Base-by-base conservation (phyloP, 306 rosid species). In the Sindora glabra region DNA sequence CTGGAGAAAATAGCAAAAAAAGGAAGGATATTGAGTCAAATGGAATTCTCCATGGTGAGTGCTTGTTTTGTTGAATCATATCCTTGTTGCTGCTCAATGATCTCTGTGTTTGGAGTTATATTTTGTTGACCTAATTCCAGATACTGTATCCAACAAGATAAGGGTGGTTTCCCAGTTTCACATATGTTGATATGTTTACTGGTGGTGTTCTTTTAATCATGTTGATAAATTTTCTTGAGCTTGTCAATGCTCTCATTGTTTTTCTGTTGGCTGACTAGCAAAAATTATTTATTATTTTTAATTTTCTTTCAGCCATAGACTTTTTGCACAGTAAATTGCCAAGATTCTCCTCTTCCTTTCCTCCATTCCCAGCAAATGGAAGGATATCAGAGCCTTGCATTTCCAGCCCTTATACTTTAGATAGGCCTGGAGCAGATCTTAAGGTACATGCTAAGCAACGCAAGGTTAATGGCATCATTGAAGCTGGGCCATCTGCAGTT, bases 41-140 rank as follows among this genome's bases (percentile, higher is more conserved):
- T 77, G 97, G 99, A 74, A 74, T 84, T 74, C 62, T 71, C 52
- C 87, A 52, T 48, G 95, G 99, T 94, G 90, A 87, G 99, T 83
- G 79, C 54, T 74, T 63, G 77, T 69, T 51, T 56, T 32, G 36
- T 41, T 62, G 33, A 63, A 37, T 56, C 75, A 14, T 67, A 55
- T 62, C 44, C 63, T 42, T 27, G 5, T 71, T 59, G 63, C 42
- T 52, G 37, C 37, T 41, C 57, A 45, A 41, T 56, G 52, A 17
- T 66, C 59, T 64, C 26, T 72, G 56, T 70, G 63, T 54, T 74
- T 48, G 19, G 69, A 53, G 66, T 59, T 61, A 61, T 56, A 72
- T 65, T 46, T 53, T 55, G 55, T 61, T 42, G 66, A 39, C 51
- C 26, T 27, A 48, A 59, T 45, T 52, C 36, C 54, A 16, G 60